Base-by-base conservation (phyloP, 345 rosid genomes). In the Eucalyptus caleyi region DNA sequence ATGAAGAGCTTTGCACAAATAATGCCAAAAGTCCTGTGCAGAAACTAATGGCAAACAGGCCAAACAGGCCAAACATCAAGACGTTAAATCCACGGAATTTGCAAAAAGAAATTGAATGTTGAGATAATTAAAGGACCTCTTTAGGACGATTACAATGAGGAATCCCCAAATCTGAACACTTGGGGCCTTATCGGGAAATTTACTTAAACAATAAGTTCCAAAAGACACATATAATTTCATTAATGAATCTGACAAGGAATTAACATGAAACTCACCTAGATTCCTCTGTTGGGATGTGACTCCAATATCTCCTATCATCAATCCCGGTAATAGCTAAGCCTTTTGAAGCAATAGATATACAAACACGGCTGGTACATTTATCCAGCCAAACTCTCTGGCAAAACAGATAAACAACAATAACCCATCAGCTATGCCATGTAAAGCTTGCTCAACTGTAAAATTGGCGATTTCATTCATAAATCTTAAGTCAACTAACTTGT, bases 261-360 rank as follows among this genome's bases (percentile, higher is more conserved):
- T 90, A 37, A 69, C 86, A 21, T 9, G 53, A 89, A 51, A 50
- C 95, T 93, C 91, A 97, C 99, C 98, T 94, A 90, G 99, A 97
- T 90, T 97, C 99, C 86, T 94, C 99, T 2, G 96, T 92, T 16
- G 95, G 95, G 86, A 97, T 90, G 91, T 94, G 94, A 90, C 93
- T 97, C 99, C 99, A 97, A 87, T 97, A 97, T 93, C 99, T 94
- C 85, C 99, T 93, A 92, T 97, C 99, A 93, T 97, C 98, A 47
- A 97, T 94, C 87, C 99, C 99, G 2, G 99, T 97, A 77, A 97
- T 94, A 2, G 92, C 90, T 86, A 97, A 92, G 3, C 97, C 99
- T 89, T 94, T 97, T 7, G 96, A 92, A 86, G 95, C 94, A 88
- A 95, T 91, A 32, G 95, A 91, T 90, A 97, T 89, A 90, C 98